Evolutionary conservation across 768 basidiomycete genomes (phyloP), one percentile per base, ranked within the genome.

Genomic region (Russula earlei): DNA sequence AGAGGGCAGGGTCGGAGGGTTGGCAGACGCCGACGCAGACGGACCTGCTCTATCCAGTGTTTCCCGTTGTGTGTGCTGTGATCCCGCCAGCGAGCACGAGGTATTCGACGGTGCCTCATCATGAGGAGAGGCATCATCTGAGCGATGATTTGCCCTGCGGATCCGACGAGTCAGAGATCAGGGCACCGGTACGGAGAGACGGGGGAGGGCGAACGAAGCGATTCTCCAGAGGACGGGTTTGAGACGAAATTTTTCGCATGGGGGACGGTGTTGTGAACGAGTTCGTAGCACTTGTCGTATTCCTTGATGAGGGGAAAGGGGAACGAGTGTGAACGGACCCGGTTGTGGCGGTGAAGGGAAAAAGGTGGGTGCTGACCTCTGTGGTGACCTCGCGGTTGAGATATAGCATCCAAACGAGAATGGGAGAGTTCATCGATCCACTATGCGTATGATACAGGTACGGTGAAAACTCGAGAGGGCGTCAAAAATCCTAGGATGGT

Each of bases 71-170:
- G 61, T 0, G 78, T 84, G 24, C 73, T 69, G 54, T 76, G 76
- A 59, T 87, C 86, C 56, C 76, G 74, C 87, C 87, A 90, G 60
- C 84, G 82, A 12, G 82, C 70, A 19, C 87, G 75, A 1, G 87
- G 85, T 68, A 89, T 85, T 37, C 87, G 81, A 53, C 87, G 75
- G 67, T 89, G 87, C 15, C 87, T 73, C 87, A 89, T 89, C 87
- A 90, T 88, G 62, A 89, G 81, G 12, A 89, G 72, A 0, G 87
- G 87, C 10, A 90, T 71, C 74, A 89, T 83, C 61, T 83, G 75
- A 17, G 82, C 81, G 67, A 90, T 82, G 62, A 85, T 71, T 65
- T 79, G 77, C 20, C 86, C 87, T 89, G 68, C 34, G 20, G 48
- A 41, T 36, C 31, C 40, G 10, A 31, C 7, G 10, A 31, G 20